These are phyloP conservation scores for Fusarium pseudocircinatum DNA, from an alignment of 2,329 filamentous ascomycete species.

Conservation along the genomic window DNA sequence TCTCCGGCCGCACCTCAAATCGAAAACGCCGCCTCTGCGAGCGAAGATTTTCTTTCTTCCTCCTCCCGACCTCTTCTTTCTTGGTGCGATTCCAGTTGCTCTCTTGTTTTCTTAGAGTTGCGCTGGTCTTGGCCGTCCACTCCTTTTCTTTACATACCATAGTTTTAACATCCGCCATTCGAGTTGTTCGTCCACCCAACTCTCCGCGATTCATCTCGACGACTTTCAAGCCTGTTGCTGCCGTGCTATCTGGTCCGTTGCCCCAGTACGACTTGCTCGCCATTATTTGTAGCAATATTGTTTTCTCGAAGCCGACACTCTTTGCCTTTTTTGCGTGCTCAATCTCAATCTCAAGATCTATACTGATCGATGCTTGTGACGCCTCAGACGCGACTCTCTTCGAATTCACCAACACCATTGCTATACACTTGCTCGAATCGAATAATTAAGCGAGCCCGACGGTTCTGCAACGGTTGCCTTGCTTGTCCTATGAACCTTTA, in stretches of 20 bases:
- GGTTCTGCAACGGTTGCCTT: constrained; percentile 6
- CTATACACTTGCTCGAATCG: constrained; percentile 2
- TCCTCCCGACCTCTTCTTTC: constrained; percentile 39
- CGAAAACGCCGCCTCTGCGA: constrained; percentile 40
- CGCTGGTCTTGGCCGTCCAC: constrained; percentile 70
- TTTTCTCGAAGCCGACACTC: constrained; percentile 10
- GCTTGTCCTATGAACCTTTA: constrained; percentile 53
- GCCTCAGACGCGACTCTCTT: constrained; percentile 22
- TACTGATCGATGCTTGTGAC: constrained; percentile 35
- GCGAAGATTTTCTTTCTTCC: constrained; percentile 43
- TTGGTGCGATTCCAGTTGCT: constrained; percentile 68
- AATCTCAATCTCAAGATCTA: constrained; percentile 24
- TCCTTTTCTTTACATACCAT: constrained; percentile 55
- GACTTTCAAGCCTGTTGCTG: constrained; percentile 28
- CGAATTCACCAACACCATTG: constrained; percentile 2
- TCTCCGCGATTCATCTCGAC: constrained; percentile 36
- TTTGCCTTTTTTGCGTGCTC: constrained; percentile 15
- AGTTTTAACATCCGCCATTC: constrained; percentile 28
- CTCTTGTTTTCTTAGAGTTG: constrained; percentile 57
- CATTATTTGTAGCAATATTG: constrained; percentile 12
- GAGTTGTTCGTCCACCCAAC: constrained; percentile 41
- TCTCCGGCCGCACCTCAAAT: constrained; percentile 33
- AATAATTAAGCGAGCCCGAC: constrained; percentile 17
- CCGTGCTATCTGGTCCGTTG: constrained; percentile 38
- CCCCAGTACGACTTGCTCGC: constrained; percentile 12